Evolutionary conservation across 1,139 yeast genomes (phyloP), one percentile per base, ranked within the genome.

Genomic region (Pichia sp.): DNA sequence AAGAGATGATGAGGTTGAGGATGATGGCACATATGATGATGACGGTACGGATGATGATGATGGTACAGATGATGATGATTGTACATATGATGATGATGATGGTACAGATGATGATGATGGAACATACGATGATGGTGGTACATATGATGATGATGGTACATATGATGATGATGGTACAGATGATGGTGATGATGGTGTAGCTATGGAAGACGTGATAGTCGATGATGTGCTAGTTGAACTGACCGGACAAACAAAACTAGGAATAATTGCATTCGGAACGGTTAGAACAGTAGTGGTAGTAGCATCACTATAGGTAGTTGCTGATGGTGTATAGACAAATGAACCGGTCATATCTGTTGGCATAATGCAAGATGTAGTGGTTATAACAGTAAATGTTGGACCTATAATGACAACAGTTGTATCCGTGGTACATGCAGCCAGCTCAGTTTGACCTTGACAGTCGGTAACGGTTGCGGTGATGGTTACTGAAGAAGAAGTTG

Each of bases 401-500:
- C 36, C 40, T 24, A 40, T 39, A 10, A 26, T 26, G 12, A 36
- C 38, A 12, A 32, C 22, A 11, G 47, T 38, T 8, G 41, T 24
- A 8, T 46, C 44, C 20, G 41, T 30, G 3, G 37, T n/a, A 25
- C 48, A 40, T 4, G 35, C 22, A 4, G 45, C 45, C 6, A 42
- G 27, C 20, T 30, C 25, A 9, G 32, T 41, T 11, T 59, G 47
- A 6, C 50, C 37, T 12, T 55, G 54, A 31, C 50, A 50, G 35
- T 49, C 50, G 20, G 59, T 55, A 3, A 53, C 45, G 31, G 49
- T 20, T 9, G 46, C 44, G 10, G 52, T 51, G 16, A 40, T 43
- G 10, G 45, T 40, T 16, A 16, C 16, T 16, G 16, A 16, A 16
- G 16, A 16, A 20, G 58, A 25, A 2, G 40, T 26, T 6, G 42